Evolutionary conservation across 768 basidiomycete genomes (phyloP).

Genomic region (Hygrophorus russula): DNA sequence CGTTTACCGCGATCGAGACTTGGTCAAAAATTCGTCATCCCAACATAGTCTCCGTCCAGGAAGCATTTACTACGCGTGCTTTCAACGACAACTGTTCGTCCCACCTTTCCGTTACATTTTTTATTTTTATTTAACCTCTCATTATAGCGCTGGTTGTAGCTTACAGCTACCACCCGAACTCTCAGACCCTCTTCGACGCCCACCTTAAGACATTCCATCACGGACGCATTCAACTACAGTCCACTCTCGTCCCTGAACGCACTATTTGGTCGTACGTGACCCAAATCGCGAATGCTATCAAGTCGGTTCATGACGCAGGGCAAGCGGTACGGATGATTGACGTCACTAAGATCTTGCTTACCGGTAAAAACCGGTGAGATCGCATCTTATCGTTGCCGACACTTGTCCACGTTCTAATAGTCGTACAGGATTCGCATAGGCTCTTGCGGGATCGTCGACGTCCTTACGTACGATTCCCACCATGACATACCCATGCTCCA

Average conservation of each 20-base stretch:
- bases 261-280: conserved; percentile 89
- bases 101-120: conserved; percentile 1
- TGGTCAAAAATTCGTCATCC: conserved; percentile 86
- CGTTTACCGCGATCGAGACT: conserved; percentile 72
- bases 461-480: conserved; percentile 64
- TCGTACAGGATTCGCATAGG: conserved; percentile 62
- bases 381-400: background rate
- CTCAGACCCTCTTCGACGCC: conserved; percentile 70
- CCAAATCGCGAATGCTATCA: conserved; percentile 83
- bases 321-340: conserved; percentile 78
- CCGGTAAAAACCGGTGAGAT: conserved; percentile 74
- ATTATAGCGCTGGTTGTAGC: conserved; percentile 76
- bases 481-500: conserved; percentile 50
- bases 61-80: conserved; percentile 90
- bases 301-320: conserved; percentile 72
- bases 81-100: conserved; percentile 86
- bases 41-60: conserved; percentile 68
- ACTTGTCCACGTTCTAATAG: background rate
- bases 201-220: conserved; percentile 45
- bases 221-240: conserved; percentile 15
- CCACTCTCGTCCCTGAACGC: conserved; percentile 49
- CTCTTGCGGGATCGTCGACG: conserved; percentile 81
- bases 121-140: background rate
- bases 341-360: conserved; percentile 76
- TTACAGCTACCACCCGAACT: conserved; percentile 80